Evolutionary conservation across 208 protist species (phyloP), one percentile per base, ranked within the genome.

Genomic region (Angomonas ambiguus): DNA sequence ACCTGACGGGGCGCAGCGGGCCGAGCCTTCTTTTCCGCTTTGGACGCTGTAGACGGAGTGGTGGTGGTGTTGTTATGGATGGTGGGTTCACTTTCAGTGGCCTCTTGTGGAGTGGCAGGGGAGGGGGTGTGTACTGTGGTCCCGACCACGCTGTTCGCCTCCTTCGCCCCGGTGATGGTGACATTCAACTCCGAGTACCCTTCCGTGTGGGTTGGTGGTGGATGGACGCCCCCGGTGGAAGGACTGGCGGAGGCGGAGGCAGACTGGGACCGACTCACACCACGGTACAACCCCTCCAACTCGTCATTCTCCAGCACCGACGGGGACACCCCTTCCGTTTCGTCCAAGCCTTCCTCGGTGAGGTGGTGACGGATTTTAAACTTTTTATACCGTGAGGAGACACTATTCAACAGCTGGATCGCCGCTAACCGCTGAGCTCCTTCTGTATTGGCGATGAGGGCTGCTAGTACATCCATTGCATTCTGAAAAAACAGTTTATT

Each of bases 351-450:
- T n/a, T n/a, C n/a, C n/a, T n/a, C n/a, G n/a, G n/a, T n/a, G n/a
- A n/a, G n/a, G n/a, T n/a, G n/a, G n/a, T n/a, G 8, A 8, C 38
- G 38, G 16, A n/a, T n/a, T n/a, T 45, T 45, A 45, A 45, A 45
- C 38, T 45, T 45, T 45, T 45, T 45, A 45, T 45, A 45, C 38
- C 38, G 38, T 45, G 8, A n/a, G 8, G 16, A 45, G 16, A 45
- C 8, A n/a, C 8, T n/a, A 35, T 79, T 75, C 30, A 88, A 78
- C 20, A 93, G 67, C 64, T 56, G 35, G 45, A 77, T 45, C 11
- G 72, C 77, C 27, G 79, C 82, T 34, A 85, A 72, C 0, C 74
- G 80, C 33, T 72, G 75, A 8, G 79, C 38, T 0, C 74, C 74
- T n/a, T 85, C 72, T 24, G 78, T 79, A 1, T 67, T 67, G 30